Evolutionary conservation across 305 asterid genomes (phyloP).

Genomic region (Solanum hybrid): DNA sequence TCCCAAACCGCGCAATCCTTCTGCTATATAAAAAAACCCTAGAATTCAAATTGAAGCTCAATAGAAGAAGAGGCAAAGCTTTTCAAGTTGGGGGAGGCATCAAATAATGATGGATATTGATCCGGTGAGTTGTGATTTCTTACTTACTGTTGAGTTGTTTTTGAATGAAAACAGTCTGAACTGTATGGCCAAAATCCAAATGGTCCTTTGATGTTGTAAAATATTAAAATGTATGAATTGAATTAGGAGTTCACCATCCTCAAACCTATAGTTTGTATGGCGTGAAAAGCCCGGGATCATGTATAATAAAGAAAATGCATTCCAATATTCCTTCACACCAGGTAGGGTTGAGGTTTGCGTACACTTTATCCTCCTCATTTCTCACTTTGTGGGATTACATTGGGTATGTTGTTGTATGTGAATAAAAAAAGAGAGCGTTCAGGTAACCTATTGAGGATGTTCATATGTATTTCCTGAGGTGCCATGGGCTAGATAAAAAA

Average conservation of each 20-base stretch:
- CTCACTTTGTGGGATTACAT: background rate
- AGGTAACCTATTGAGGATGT: background rate
- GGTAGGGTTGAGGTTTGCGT: background rate
- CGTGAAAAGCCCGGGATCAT: background rate
- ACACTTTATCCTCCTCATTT: background rate
- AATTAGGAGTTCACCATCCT: background rate
- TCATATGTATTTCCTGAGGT: background rate
- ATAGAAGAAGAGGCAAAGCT: background rate
- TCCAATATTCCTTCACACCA: background rate
- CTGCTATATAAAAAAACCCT: background rate
- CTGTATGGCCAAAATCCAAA: background rate
- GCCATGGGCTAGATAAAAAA: background rate
- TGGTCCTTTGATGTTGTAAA: background rate
- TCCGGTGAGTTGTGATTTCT: background rate
- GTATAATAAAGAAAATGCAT: background rate
- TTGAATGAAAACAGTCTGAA: background rate
- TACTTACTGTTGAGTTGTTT: background rate
- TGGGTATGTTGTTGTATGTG: background rate
- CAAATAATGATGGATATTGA: background rate
- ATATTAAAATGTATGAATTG: too few species aligned
- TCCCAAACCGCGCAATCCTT: background rate
- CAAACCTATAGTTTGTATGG: background rate
- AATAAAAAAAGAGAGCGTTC: too few species aligned
- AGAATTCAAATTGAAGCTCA: background rate
- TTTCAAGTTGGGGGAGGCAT: background rate